A percentile compares a stretch with the other conserved stretches of the same genome.
Conservation (phyloP, 2,329 filamentous ascomycete species). For the Monilinia vaccinii-corymbosi region DNA sequence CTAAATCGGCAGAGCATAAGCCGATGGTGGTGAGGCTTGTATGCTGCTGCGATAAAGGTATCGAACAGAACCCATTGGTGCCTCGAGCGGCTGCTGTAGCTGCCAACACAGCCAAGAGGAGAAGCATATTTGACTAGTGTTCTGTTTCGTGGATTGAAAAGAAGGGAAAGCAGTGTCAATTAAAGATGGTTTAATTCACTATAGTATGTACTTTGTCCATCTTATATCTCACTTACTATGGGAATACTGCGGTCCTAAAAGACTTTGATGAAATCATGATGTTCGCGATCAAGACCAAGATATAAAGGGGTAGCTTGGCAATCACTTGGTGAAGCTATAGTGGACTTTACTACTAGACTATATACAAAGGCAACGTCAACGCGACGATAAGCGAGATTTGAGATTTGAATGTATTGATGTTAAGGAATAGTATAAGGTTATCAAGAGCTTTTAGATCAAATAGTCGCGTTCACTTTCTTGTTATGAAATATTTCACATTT, state of each 20-base stretch:
- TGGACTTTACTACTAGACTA: background rate
- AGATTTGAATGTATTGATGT: too few species aligned
- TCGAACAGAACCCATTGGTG: background rate
- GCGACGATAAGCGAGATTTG: too few species aligned
- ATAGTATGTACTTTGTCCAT: too few species aligned
- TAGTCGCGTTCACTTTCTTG: too few species aligned
- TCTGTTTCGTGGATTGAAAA: too few species aligned
- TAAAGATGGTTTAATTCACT: too few species aligned
- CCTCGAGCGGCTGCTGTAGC: background rate
- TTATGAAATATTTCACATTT: background rate
- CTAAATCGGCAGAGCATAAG: background rate
- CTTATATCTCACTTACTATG: background rate
- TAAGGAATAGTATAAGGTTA: too few species aligned
- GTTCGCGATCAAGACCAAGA: too few species aligned
- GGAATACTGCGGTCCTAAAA: background rate
- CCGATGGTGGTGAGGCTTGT: background rate
- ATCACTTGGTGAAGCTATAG: background rate
- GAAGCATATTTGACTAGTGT: background rate
- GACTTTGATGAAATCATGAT: background rate
- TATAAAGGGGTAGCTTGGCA: background rate
- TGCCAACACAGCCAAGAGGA: background rate
- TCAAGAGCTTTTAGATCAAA: too few species aligned
- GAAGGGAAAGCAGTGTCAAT: too few species aligned
- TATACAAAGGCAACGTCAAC: too few species aligned
- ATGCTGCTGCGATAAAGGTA: background rate